Evolutionary conservation across 2,329 filamentous ascomycete genomes (phyloP), one percentile per base, ranked within the genome.

Genomic region (Monosporascus sp.): DNA sequence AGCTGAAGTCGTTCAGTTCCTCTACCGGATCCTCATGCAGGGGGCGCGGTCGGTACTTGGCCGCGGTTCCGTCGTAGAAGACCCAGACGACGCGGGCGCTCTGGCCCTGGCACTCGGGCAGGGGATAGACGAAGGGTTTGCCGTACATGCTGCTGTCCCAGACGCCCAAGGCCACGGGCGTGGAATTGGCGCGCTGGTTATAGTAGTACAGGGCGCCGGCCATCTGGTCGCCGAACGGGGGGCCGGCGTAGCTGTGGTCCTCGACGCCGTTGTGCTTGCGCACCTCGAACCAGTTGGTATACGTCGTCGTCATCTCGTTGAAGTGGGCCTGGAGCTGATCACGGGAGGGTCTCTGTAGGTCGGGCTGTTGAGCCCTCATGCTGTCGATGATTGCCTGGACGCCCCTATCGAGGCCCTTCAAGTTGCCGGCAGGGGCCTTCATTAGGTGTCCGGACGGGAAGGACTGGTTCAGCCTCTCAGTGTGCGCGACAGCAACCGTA

Each of bases 391-490:
- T 53, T 46, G 57, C 51, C 35, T 46, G 46, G 27, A 54, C 15
- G 17, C 45, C 43, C 37, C 57, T 54, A 9, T 27, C n/a, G 2
- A 48, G 25, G 9, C 18, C 11, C 37, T 15, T 52, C 7, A 49
- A 22, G 20, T 44, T 20, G 20, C n/a, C n/a, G 25, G 9, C 20
- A 20, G 41, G 6, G 57, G 17, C 11, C 14, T 14, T 20, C n/a
- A 11, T 35, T 20, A 56, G 31, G 31, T 35, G 31, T 11, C 57
- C 57, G 27, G 47, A 24, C 17, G 57, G 57, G 50, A 59, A 59
- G 11, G 38, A n/a, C 43, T 48, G 22, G 18, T 51, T n/a, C 15
- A 49, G 36, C 17, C 3, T 44, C 24, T 22, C 25, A 3, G 27
- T 15, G 4, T 17, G 24, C 18, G n/a, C 18, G 15, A 7, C 15